phyloP scores from a whole-genome alignment of 2,329 filamentous ascomycete genomes.

The Dryadomyces sulphureus region DNA sequence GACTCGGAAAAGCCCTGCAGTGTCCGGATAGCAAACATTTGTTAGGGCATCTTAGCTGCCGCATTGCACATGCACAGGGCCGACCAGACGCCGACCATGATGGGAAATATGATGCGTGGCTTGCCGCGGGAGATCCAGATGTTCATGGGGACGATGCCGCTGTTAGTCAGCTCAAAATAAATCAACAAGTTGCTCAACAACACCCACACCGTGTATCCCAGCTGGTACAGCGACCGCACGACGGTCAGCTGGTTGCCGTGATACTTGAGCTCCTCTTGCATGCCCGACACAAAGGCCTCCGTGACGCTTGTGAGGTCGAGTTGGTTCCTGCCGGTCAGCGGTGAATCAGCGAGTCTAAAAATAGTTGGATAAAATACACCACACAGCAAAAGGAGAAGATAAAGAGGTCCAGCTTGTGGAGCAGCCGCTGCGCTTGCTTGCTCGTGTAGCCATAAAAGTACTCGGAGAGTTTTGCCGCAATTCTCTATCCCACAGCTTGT shows the following conservation, averaged over 20 bases:
- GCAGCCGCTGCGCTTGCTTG: slow-evolving; percentile 13
- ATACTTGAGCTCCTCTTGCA: slow-evolving; percentile 35
- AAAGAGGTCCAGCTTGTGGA: slow-evolving; percentile 35
- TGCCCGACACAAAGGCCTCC: slow-evolving; percentile 40
- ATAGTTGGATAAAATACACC: slow-evolving; percentile 38
- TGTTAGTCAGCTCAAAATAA: slow-evolving; percentile 4
- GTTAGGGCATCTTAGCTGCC: slow-evolving; percentile 30
- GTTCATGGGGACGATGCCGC: slow-evolving; percentile 48
- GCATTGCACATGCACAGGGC: slow-evolving; percentile 47
- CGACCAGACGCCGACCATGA: slow-evolving; percentile 51
- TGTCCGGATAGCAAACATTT: slow-evolving; percentile 46
- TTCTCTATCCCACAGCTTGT: too few species aligned
- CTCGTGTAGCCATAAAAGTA: slow-evolving; percentile 6
- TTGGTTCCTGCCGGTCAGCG: not conserved
- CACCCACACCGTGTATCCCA: slow-evolving; percentile 18
- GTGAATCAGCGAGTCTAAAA: too few species aligned
- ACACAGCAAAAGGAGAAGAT: slow-evolving; percentile 50
- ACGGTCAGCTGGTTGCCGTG: slow-evolving; percentile 33
- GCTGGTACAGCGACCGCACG: slow-evolving; percentile 35
- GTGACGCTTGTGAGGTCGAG: slow-evolving; percentile 35
- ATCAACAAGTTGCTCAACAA: slow-evolving; percentile 7
- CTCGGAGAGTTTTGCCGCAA: not conserved
- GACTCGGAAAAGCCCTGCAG: slow-evolving; percentile 41
- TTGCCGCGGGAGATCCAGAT: slow-evolving; percentile 47
- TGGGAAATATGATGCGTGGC: slow-evolving; percentile 48